Conservation (phyloP, 2,329 filamentous ascomycete genomes). For the Sodiomyces alkalinus region DNA sequence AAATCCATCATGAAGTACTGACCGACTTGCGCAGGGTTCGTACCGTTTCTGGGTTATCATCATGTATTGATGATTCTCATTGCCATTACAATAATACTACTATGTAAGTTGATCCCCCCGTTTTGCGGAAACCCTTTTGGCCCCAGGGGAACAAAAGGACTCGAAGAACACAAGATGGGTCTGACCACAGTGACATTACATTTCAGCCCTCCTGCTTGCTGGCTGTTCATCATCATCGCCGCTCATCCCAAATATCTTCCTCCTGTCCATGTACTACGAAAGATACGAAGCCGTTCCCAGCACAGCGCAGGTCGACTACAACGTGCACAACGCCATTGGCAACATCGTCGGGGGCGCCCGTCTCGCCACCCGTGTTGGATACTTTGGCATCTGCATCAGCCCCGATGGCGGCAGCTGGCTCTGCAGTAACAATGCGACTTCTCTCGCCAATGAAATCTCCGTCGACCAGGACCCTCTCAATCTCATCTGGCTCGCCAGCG, state of each 20-base stretch:
- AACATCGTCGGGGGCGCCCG: constrained; percentile 79
- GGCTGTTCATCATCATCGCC: constrained; percentile 96
- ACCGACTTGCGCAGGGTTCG: constrained; percentile 29
- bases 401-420: constrained; percentile 81
- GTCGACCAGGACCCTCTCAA: constrained; percentile 94
- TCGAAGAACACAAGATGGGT: too few relatives aligned
- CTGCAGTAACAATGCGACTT: constrained; percentile 93
- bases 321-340: constrained; percentile 67
- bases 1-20: too few relatives aligned
- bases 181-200: too few relatives aligned
- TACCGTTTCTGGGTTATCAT: constrained; percentile 58
- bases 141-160: too few relatives aligned
- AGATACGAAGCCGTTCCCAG: constrained; percentile 69
- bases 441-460: constrained; percentile 74
- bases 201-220: constrained; percentile 69
- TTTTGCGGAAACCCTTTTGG: too few relatives aligned
- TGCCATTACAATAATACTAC: constrained; percentile 78
- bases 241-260: constrained; percentile 87
- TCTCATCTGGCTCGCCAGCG: constrained; percentile 88
- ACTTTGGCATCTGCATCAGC: constrained; percentile 95
- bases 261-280: constrained; percentile 95
- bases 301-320: constrained; percentile 81
- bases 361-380: constrained; percentile 84
- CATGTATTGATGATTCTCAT: constrained; percentile 97
- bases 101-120: constrained; percentile 51